A percentile compares a stretch with the other conserved stretches of the same genome.
Conservation (phyloP, 371 early-diverging fungal species). For the Apophysomyces trapeziformis region DNA sequence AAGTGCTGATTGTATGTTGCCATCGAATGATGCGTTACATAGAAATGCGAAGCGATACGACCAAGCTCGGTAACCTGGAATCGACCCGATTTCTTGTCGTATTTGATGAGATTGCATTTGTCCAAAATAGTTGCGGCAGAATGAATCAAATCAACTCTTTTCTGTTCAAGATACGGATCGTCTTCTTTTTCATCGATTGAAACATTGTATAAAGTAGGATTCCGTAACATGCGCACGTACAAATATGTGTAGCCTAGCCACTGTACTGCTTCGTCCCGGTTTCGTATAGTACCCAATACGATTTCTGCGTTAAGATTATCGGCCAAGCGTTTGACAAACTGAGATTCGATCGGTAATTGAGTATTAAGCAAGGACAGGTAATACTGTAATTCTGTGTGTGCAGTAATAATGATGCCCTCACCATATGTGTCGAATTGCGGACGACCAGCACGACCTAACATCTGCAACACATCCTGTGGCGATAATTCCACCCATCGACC, state of each 20-base stretch:
- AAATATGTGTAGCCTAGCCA: slow-evolving; percentile 99
- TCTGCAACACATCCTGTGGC: slow-evolving; percentile 97
- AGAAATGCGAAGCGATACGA: slow-evolving; percentile 95
- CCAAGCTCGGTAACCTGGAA: slow-evolving; percentile 93
- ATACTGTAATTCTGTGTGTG: slow-evolving; percentile 90
- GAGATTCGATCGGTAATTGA: slow-evolving; percentile 98
- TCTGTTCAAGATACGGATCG: slow-evolving; percentile 86
- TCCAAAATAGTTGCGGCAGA: slow-evolving; percentile 86
- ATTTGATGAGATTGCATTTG: slow-evolving; percentile 89
- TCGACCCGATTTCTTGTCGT: slow-evolving; percentile 89
- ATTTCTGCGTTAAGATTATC: slow-evolving; percentile 98
- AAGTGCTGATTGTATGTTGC: slow-evolving; percentile 92
- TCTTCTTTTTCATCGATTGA: slow-evolving; percentile 70
- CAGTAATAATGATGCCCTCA: slow-evolving; percentile 97
- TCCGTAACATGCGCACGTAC: slow-evolving; percentile 95
- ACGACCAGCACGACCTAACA: slow-evolving; percentile 99
- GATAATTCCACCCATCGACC: slow-evolving; percentile 93
- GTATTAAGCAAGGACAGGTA: slow-evolving; percentile 94
- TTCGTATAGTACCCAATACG: slow-evolving; percentile 90
- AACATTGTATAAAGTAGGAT: slow-evolving; percentile 85
- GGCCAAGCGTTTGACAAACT: slow-evolving; percentile 85
- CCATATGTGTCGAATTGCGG: slow-evolving; percentile 98
- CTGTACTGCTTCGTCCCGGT: slow-evolving; percentile 91
- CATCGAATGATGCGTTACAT: slow-evolving; percentile 91
- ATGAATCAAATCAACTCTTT: slow-evolving; percentile 90